Evolutionary conservation across 2,329 filamentous ascomycete species (phyloP), one percentile per base, ranked within the genome.

Genomic region (Amesomyces nigricolor): DNA sequence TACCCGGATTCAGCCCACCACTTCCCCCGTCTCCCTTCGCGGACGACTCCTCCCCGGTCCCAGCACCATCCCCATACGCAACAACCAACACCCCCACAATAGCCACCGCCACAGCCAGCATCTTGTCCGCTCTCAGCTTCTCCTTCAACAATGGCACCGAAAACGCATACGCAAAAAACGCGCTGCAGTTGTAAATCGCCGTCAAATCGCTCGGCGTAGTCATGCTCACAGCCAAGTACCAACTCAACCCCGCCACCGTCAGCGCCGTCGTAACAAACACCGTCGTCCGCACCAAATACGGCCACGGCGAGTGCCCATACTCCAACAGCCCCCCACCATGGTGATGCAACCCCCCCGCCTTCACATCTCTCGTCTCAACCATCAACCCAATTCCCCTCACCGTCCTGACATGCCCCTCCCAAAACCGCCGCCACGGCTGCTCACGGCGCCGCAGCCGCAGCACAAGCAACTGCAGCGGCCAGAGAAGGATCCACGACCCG

Each of bases 181-280:
- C 92, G 51, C 89, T 95, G 78, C 94, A 99, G 74, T 99, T 99
- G 80, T 99, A 99, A 65, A 99, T 99, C 52, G 94, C 94, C 0
- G 94, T 99, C 64, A 99, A 74, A 71, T 99, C 94, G 62, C 88
- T 91, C 2, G 94, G 88, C 3, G 89, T 96, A 1, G 94, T 99
- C 77, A 96, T 74, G 72, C 90, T 89, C 56, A 99, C 92, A 14
- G 94, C 92, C 37, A 97, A 79, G 67, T 97, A 99, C 94, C 94
- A 99, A 65, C 87, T 92, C 51, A 91, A 82, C 26, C 94, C 94
- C 0, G 92, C 94, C 39, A 97, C 76, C 2, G 94, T 99, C 55
- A 99, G 78, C 6, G 91, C 85, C 51, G 80, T 87, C 5, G 94
- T 96, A 60, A 99, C 82, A 57, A 91, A 83, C 3, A 86, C 85